A percentile compares a stretch with the other conserved stretches of the same genome.
Conservation (phyloP, 306 rosid species). For the Carpinus viminea region DNA sequence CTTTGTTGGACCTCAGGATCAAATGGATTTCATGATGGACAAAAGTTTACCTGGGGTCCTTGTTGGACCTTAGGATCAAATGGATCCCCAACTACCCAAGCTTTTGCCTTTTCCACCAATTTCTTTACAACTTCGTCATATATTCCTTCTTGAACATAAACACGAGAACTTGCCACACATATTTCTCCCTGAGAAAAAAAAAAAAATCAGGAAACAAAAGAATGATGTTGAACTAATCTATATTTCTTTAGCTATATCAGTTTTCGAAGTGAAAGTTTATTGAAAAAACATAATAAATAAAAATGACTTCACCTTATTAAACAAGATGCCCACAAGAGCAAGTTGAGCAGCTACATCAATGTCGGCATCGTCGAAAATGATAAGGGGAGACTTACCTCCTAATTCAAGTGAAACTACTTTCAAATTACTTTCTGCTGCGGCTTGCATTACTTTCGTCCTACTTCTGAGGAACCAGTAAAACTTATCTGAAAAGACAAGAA, state of each 20-base stretch:
- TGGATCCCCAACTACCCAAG: constrained; percentile 57
- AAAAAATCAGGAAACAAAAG: neutral
- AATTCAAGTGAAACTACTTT: constrained; percentile 78
- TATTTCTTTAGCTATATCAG: neutral
- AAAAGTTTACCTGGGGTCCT: constrained; percentile 49
- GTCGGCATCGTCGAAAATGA: constrained; percentile 82
- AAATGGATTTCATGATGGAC: no score
- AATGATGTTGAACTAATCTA: neutral
- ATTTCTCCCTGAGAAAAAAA: constrained; percentile 43
- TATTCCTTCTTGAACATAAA: constrained; percentile 58
- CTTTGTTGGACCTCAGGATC: no score
- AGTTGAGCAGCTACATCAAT: constrained; percentile 61
- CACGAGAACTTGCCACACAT: constrained; percentile 51
- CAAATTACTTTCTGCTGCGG: constrained; percentile 81
- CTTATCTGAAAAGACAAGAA: constrained; percentile 17
- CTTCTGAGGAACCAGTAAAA: constrained; percentile 82
- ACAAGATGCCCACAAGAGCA: constrained; percentile 66
- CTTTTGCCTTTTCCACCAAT: constrained; percentile 34
- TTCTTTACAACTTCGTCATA: constrained; percentile 44
- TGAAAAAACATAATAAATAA: neutral
- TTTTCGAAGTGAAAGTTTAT: neutral
- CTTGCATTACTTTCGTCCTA: constrained; percentile 78
- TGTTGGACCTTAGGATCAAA: constrained; percentile 50
- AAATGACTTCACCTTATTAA: constrained; percentile 56
- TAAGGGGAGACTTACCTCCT: constrained; percentile 90